Percentiles rank a stretch among this genome's conserved stretches.
phyloP scores from a whole-genome alignment of 768 basidiomycete species.

The Xerocomus spinulosus region DNA sequence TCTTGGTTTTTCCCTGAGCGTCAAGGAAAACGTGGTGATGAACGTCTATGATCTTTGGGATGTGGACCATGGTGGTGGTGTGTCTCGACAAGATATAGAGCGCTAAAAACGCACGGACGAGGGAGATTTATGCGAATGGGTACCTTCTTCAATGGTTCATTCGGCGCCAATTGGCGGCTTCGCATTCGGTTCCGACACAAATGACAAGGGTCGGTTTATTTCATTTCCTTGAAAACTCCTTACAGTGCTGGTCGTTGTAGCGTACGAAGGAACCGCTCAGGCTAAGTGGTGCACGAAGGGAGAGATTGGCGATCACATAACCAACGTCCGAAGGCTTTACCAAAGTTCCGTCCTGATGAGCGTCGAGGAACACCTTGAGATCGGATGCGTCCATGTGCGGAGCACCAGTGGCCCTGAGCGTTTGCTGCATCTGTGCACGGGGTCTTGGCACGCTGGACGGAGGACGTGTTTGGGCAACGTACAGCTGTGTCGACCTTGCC shows the following conservation, averaged over 20 bases:
- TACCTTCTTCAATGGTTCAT: constrained; percentile 14
- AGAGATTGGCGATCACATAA: constrained; percentile 72
- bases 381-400: constrained; percentile 52
- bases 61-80: constrained; percentile 10
- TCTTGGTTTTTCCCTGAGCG: constrained; percentile 43
- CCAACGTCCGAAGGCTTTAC: constrained; percentile 72
- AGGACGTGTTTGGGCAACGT: constrained; percentile 23
- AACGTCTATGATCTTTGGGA: constrained; percentile 47
- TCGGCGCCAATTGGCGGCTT: constrained; percentile 9
- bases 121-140: not conserved
- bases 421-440: constrained; percentile 61
- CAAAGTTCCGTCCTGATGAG: constrained; percentile 61
- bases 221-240: constrained; percentile 42
- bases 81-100: not conserved
- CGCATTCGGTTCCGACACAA: constrained; percentile 15
- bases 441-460: not conserved
- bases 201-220: not conserved
- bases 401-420: constrained; percentile 47
- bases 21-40: constrained; percentile 73
- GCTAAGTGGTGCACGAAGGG: constrained; percentile 55
- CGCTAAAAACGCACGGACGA: not conserved
- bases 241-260: constrained; percentile 74
- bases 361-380: constrained; percentile 53
- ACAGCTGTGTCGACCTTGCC: constrained; percentile 85
- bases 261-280: constrained; percentile 75